A percentile compares a stretch with the other conserved stretches of the same genome.
Conservation (phyloP, 2,329 filamentous ascomycete genomes). For the Podosphaera fusca region DNA sequence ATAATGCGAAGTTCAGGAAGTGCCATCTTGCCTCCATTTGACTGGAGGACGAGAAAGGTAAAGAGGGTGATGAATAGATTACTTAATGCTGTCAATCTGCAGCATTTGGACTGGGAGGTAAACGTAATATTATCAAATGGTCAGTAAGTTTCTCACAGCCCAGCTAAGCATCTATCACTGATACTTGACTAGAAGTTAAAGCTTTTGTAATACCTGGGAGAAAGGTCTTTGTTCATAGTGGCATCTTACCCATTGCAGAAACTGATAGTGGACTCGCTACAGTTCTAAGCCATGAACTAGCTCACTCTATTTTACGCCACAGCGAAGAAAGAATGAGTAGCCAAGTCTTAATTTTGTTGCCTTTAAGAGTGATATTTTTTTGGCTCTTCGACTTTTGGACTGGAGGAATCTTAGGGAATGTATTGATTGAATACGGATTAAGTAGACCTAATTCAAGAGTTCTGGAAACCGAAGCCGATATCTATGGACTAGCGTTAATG, state of each 20-base stretch:
- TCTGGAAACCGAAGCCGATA: constrained; percentile 60
- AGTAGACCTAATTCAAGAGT: constrained; percentile 41
- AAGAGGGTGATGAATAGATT: constrained; percentile 40
- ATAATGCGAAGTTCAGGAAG: constrained; percentile 31
- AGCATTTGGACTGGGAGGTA: constrained; percentile 41
- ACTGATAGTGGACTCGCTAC: constrained; percentile 49
- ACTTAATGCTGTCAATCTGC: constrained; percentile 41
- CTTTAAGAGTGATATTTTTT: constrained; percentile 17
- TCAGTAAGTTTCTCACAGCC: constrained; percentile 12
- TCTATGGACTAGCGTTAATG: constrained; percentile 67
- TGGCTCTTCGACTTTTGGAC: constrained; percentile 13
- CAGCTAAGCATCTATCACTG: too few species aligned
- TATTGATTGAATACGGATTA: constrained; percentile 34
- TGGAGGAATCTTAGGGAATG: constrained; percentile 8
- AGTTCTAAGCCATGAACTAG: constrained; percentile 59
- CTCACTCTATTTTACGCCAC: constrained; percentile 50
- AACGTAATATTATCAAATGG: constrained; percentile 45
- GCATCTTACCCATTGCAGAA: constrained; percentile 42
- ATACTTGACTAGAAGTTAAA: constrained; percentile 24
- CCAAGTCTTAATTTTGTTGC: constrained; percentile 15
- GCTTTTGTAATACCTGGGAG: constrained; percentile 60
- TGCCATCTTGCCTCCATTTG: constrained; percentile 30
- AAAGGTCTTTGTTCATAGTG: constrained; percentile 60
- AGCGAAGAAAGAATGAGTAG: constrained; percentile 35
- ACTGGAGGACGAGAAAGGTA: constrained; percentile 32